Conservation (phyloP, 75 land plant genomes). For the Pinus tabuliformis region DNA sequence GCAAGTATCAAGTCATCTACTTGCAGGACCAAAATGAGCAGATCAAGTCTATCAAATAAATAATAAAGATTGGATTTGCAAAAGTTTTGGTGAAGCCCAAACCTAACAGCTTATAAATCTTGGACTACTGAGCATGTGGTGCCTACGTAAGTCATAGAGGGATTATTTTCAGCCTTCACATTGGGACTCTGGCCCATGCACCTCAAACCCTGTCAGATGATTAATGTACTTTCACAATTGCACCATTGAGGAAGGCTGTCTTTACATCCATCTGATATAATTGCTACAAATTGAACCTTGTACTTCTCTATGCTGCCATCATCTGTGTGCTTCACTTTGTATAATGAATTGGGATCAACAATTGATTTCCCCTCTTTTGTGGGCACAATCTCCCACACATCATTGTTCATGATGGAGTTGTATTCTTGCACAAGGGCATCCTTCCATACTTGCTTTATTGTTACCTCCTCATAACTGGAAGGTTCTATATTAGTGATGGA, state of each 20-base stretch:
- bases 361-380: background rate
- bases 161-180: background rate
- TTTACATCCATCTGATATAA: slow-evolving; percentile 1
- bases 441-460: background rate
- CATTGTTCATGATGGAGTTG: background rate
- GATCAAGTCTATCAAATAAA: no score
- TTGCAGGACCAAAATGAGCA: no score
- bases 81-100: no score
- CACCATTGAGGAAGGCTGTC: background rate
- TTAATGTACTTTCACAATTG: background rate
- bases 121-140: background rate
- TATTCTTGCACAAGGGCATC: background rate
- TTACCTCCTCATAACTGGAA: background rate
- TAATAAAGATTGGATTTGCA: no score
- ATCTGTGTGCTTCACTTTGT: background rate
- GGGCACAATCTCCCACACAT: background rate
- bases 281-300: background rate
- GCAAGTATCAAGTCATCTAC: no score
- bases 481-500: background rate
- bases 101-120: no score
- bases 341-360: background rate
- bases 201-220: no score
- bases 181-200: no score
- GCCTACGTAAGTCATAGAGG: background rate
- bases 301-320: background rate